phyloP scores from a whole-genome alignment of 768 basidiomycete species.

The Collybia nuda region DNA sequence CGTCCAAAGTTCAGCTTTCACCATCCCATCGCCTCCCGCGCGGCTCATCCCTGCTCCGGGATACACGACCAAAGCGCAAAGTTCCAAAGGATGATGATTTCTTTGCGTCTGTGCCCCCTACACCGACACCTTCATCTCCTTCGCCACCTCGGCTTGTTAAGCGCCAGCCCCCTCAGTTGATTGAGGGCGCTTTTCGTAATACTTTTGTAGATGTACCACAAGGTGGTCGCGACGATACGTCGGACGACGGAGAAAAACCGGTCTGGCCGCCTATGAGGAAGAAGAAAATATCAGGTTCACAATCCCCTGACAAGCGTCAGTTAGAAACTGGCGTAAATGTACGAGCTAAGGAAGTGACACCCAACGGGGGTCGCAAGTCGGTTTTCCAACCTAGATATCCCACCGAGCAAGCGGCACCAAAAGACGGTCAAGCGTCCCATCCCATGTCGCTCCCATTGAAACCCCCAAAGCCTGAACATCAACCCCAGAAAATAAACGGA shows the following conservation, averaged over 20 bases:
- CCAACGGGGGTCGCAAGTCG: too few relatives aligned
- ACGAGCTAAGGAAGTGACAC: too few relatives aligned
- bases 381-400: too few relatives aligned
- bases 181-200: conserved; percentile 29
- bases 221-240: conserved; percentile 2
- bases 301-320: too few relatives aligned
- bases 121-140: conserved; percentile 1
- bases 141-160: background rate
- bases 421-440: too few relatives aligned
- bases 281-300: background rate
- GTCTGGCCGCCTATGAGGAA: conserved; percentile 25
- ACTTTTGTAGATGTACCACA: conserved; percentile 15
- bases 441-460: too few relatives aligned
- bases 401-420: too few relatives aligned
- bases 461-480: too few relatives aligned
- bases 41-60: background rate
- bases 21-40: background rate
- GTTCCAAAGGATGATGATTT: conserved; percentile 12
- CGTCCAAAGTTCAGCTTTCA: conserved; percentile 10
- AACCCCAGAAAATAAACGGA: too few relatives aligned
- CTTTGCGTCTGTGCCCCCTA: conserved; percentile 6
- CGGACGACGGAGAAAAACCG: conserved; percentile 12
- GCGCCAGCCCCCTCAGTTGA: conserved; percentile 13
- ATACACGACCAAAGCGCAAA: background rate
- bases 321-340: too few relatives aligned